Conservation (phyloP, 202 grass and related monocot genomes). For the Digitaria exilis region DNA sequence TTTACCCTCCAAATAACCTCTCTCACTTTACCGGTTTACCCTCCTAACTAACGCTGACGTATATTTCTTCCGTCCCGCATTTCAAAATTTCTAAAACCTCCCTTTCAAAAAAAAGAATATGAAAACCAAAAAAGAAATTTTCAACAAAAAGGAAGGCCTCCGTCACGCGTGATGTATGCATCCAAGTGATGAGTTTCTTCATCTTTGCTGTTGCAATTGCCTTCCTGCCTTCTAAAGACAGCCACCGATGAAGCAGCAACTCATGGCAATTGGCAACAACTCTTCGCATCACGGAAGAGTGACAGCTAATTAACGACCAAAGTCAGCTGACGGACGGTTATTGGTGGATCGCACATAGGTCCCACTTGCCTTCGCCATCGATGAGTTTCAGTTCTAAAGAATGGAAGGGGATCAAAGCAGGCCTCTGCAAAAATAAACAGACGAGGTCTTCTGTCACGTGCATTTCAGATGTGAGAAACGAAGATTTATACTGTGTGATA, state of each 20-base stretch:
- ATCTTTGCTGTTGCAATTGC: background rate
- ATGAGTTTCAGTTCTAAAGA: conserved; percentile 89
- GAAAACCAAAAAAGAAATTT: conserved; percentile 11
- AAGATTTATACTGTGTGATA: background rate
- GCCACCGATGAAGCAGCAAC: background rate
- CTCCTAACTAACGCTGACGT: no score
- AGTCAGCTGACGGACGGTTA: conserved; percentile 28
- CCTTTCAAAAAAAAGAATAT: background rate
- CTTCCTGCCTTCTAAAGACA: conserved; percentile 17
- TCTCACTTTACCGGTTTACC: no score
- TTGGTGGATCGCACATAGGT: conserved; percentile 73
- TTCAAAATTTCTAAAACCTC: no score
- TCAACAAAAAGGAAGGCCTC: background rate
- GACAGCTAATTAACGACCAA: conserved; percentile 9
- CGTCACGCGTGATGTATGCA: background rate
- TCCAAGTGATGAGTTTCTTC: background rate
- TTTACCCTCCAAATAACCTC: no score
- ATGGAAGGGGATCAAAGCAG: conserved; percentile 93
- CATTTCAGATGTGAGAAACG: background rate
- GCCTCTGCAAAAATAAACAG: conserved; percentile 58
- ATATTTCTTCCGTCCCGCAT: no score
- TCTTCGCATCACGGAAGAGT: conserved; percentile 11
- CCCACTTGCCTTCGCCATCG: conserved; percentile 98
- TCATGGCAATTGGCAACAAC: conserved; percentile 19
- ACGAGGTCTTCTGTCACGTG: background rate